phyloP scores from a whole-genome alignment of 805 yeast genomes.

The Cyberlindnera nakhonratchasimensis region DNA sequence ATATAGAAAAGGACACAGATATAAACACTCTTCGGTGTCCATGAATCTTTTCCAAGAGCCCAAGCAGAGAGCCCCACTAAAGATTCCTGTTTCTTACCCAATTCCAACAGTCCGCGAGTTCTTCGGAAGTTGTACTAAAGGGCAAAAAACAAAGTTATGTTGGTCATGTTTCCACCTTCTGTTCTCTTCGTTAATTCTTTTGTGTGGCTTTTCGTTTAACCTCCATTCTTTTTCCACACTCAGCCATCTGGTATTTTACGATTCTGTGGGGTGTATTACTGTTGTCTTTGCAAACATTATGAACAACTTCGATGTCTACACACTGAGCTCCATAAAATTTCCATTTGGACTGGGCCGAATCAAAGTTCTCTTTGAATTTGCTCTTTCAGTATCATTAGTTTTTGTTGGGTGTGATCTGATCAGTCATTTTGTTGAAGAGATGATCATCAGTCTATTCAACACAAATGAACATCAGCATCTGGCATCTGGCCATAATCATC shows the following conservation, averaged over 20 bases:
- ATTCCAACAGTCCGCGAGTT: slow-evolving; percentile 54
- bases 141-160: slow-evolving; percentile 54
- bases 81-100: slow-evolving; percentile 63
- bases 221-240: slow-evolving; percentile 66
- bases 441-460: slow-evolving; percentile 31
- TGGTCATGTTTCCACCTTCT: slow-evolving; percentile 60
- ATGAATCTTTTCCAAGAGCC: slow-evolving; percentile 96
- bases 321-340: slow-evolving; percentile 68
- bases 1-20: slow-evolving; percentile 89
- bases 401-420: slow-evolving; percentile 89
- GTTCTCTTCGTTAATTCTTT: slow-evolving; percentile 53
- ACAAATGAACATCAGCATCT: slow-evolving; percentile 10
- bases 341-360: slow-evolving; percentile 95
- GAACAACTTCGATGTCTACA: slow-evolving; percentile 94
- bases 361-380: slow-evolving; percentile 86
- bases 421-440: slow-evolving; percentile 83
- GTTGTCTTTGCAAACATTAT: slow-evolving; percentile 71
- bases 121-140: slow-evolving; percentile 49
- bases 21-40: slow-evolving; percentile 93
- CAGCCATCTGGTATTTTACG: slow-evolving; percentile 85
- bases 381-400: slow-evolving; percentile 74
- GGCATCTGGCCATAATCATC: slow-evolving; percentile 27
- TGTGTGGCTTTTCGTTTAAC: slow-evolving; percentile 54
- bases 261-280: slow-evolving; percentile 71
- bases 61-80: slow-evolving; percentile 65